Percentiles rank a stretch among this genome's conserved stretches.
phyloP scores from a whole-genome alignment of 495 filamentous ascomycete genomes.

The Thozetella sp. region DNA sequence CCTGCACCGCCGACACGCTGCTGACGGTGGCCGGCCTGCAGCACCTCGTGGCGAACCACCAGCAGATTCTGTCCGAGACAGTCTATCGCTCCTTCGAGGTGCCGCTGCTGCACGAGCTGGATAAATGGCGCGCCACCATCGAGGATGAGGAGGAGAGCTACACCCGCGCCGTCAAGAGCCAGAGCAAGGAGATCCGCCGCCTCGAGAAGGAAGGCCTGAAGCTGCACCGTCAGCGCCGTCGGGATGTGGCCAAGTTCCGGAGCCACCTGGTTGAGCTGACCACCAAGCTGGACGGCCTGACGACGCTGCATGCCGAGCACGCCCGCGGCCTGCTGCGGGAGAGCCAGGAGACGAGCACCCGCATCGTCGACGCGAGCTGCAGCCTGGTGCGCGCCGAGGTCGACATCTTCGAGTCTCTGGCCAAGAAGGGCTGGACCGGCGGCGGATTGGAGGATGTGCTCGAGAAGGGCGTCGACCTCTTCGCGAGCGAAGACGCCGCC shows the following conservation, averaged over 20 bases:
- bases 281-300: conserved; percentile 60
- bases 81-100: conserved; percentile 69
- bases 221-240: conserved; percentile 52
- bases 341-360: conserved; percentile 56
- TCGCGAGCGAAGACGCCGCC: conserved; percentile 46
- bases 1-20: conserved; percentile 61
- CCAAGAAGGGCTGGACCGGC: conserved; percentile 65
- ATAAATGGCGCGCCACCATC: conserved; percentile 58
- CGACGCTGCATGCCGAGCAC: conserved; percentile 57
- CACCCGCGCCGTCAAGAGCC: conserved; percentile 46
- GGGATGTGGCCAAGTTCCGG: conserved; percentile 54
- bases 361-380: conserved; percentile 62
- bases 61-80: conserved; percentile 63
- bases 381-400: conserved; percentile 64
- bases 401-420: conserved; percentile 66
- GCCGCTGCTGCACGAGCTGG: conserved; percentile 63
- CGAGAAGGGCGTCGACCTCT: conserved; percentile 61
- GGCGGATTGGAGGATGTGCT: conserved; percentile 64
- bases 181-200: conserved; percentile 55
- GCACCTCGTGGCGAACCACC: conserved; percentile 66
- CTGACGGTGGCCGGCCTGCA: conserved; percentile 62
- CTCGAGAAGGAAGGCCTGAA: conserved; percentile 63
- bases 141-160: conserved; percentile 62
- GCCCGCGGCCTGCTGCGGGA: conserved; percentile 54
- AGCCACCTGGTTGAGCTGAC: conserved; percentile 60